Evolutionary conservation across 2,329 filamentous ascomycete genomes (phyloP), one percentile per base, ranked within the genome.

Genomic region (Talaromyces rugulosus): DNA sequence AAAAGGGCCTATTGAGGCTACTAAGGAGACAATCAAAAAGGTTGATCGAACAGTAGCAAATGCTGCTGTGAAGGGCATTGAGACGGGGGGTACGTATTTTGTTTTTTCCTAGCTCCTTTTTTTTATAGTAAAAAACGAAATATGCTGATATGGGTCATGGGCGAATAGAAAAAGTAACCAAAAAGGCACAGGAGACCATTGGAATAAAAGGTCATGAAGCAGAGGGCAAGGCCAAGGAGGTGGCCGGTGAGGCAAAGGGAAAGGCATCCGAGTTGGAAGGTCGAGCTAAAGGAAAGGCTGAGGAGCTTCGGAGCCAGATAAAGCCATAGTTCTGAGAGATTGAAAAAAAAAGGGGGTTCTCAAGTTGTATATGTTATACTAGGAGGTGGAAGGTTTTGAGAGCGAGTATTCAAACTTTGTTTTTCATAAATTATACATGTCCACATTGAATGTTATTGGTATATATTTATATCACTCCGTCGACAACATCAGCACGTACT

Each of bases 401-500:
- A n/a, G 36, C 36, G 36, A 40, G 4, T 40, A 40, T 40, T 40
- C 14, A 16, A 23, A 40, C 36, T n/a, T 40, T 36, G 28, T 31
- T 53, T 23, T 18, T 30, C 14, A 53, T 31, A 23, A 53, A 5
- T 16, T 16, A 47, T 11, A 18, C 18, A 28, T 53, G 28, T 12
- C 14, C 14, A 16, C 3, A 18, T 53, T 53, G 27, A 8, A 47
- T 47, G 16, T 36, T 36, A 23, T 23, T 23, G 23, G 23, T 23
- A 23, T 23, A 23, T 23, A 23, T 12, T 23, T 27, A 47, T 31
- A 53, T 31, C 14, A 53, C 18, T 31, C 23, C n/a, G 50, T 74
- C 33, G 85, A 84, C 62, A 97, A 83, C 91, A 98, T 95, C 63
- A 98, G 76, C n/a, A 99, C 92, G 75, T 98, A 99, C 77, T 99